phyloP scores from a whole-genome alignment of 352 stramenopile genomes.

The Phytophthora rubi region DNA sequence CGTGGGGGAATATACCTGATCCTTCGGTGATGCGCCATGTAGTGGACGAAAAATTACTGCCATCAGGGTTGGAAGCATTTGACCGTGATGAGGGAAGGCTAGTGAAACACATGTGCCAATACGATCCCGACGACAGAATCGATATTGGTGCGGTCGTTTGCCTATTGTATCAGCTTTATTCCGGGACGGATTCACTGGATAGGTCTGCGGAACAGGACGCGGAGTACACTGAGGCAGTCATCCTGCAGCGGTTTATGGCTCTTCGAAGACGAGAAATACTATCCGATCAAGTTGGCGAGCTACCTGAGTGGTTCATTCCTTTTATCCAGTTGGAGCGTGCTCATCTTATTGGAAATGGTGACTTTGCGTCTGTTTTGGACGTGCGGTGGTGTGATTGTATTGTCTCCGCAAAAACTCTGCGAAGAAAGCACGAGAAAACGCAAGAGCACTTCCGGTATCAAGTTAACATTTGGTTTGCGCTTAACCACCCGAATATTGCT shows the following conservation, averaged over 20 bases:
- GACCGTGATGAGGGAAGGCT: neutral
- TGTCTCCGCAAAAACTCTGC: neutral
- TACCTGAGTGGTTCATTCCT: slow-evolving; percentile 2
- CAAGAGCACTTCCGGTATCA: neutral
- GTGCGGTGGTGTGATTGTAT: neutral
- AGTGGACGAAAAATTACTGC: neutral
- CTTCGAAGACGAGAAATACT: neutral
- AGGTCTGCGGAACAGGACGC: neutral
- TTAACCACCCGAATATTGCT: neutral
- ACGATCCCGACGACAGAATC: neutral
- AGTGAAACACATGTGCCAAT: slow-evolving; percentile 10
- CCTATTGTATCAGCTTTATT: neutral
- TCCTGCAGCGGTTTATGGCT: neutral
- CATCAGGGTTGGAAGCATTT: neutral
- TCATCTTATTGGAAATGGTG: neutral
- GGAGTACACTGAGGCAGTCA: neutral
- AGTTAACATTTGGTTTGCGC: neutral
- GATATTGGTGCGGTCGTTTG: neutral
- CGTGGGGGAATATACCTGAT: neutral
- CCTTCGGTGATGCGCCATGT: neutral
- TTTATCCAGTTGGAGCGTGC: neutral
- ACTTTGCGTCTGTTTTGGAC: too few relatives aligned
- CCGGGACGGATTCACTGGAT: neutral
- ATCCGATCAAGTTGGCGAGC: neutral
- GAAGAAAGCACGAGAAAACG: neutral